Percentiles rank a stretch among this genome's conserved stretches.
Conservation (phyloP, 2,329 filamentous ascomycete genomes). For the Aspergillus persii region DNA sequence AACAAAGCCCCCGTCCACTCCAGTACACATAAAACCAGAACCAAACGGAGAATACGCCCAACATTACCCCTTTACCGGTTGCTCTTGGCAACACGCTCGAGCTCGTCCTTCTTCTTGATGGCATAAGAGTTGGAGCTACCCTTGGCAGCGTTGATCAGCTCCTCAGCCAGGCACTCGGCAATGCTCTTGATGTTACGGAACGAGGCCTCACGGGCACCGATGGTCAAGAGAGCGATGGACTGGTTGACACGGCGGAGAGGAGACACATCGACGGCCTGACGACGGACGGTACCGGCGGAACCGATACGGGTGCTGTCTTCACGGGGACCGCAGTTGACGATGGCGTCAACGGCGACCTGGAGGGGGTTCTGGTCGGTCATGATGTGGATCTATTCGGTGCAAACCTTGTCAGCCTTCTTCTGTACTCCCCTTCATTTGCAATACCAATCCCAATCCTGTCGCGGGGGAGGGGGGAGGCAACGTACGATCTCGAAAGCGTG, state of each 20-base stretch:
- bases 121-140: slow-evolving; percentile 99
- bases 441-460: neutral
- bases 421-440: neutral
- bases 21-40: slow-evolving; percentile 40
- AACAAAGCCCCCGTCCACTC: slow-evolving; percentile 42
- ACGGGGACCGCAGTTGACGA: slow-evolving; percentile 99
- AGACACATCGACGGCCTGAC: slow-evolving; percentile 99
- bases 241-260: slow-evolving; percentile 99
- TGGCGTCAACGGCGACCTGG: slow-evolving; percentile 98
- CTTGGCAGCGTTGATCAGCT: slow-evolving; percentile 99
- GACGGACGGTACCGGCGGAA: slow-evolving; percentile 98
- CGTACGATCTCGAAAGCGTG: slow-evolving; percentile 99
- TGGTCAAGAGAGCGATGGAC: slow-evolving; percentile 97
- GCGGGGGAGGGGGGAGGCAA: slow-evolving; percentile 27
- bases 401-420: slow-evolving; percentile 12
- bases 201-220: slow-evolving; percentile 94
- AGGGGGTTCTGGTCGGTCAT: slow-evolving; percentile 99
- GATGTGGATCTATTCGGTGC: slow-evolving; percentile 79
- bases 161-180: slow-evolving; percentile 98
- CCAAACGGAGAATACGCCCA: slow-evolving; percentile 40
- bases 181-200: slow-evolving; percentile 99
- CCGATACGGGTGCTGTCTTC: slow-evolving; percentile 99
- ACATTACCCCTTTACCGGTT: slow-evolving; percentile 80
- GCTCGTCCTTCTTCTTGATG: slow-evolving; percentile 99
- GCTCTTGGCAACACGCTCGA: slow-evolving; percentile 99